Evolutionary conservation across 139 green algal genomes (phyloP).

Genomic region (Zygnema circumcarinatum): DNA sequence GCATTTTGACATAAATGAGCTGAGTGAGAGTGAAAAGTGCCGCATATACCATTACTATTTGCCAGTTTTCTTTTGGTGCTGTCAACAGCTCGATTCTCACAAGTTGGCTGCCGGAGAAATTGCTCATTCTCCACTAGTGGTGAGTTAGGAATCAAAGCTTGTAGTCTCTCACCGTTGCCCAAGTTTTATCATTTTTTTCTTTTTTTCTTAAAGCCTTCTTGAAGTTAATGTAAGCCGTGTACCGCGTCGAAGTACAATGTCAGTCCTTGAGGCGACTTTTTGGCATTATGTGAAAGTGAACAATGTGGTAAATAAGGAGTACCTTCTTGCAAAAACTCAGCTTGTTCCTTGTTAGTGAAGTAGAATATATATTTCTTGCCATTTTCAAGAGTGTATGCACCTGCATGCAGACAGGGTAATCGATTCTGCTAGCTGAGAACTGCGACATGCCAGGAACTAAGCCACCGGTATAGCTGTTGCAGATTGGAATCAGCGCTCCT

Average conservation of each 20-base stretch:
- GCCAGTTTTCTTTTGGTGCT: conserved; percentile 55
- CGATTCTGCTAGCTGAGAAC: not conserved
- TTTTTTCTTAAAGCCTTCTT: too few species aligned
- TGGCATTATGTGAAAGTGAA: not conserved
- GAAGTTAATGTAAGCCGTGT: not conserved
- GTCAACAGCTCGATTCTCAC: conserved; percentile 46
- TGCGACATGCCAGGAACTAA: not conserved
- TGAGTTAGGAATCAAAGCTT: not conserved
- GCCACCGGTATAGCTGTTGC: too few species aligned
- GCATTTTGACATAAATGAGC: not conserved
- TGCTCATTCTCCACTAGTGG: conserved; percentile 27
- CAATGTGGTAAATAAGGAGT: not conserved
- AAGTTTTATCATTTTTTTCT: too few species aligned
- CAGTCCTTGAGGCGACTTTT: too few species aligned
- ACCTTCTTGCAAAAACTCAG: too few species aligned
- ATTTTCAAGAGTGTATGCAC: not conserved
- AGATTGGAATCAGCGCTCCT: conserved; percentile 87
- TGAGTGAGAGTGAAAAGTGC: not conserved
- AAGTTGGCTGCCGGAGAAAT: not conserved
- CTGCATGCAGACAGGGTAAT: not conserved
- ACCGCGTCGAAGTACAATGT: not conserved
- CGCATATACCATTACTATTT: conserved; percentile 63
- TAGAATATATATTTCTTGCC: not conserved
- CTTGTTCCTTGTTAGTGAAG: too few species aligned
- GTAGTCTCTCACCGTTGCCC: not conserved